These are phyloP conservation scores for Colletotrichum falcatum DNA, from an alignment of 2,329 filamentous ascomycete genomes.

Conservation along the genomic window DNA sequence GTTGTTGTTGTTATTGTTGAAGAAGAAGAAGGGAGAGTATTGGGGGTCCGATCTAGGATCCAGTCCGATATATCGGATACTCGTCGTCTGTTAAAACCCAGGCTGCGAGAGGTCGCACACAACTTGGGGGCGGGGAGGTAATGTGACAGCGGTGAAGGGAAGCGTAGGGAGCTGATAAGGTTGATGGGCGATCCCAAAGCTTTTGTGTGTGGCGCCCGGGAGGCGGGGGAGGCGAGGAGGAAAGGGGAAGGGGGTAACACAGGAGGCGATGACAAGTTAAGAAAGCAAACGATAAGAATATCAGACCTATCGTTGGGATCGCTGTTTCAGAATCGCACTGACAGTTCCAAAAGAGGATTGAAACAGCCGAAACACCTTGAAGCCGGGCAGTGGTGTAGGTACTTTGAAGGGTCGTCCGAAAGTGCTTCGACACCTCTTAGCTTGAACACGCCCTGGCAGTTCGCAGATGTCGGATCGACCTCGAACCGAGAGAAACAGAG, in stretches of 20 bases:
- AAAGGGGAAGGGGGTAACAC: slow-evolving; percentile 35
- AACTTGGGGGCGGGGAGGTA: slow-evolving; percentile 33
- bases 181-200: slow-evolving; percentile 41
- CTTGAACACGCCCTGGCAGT: slow-evolving; percentile 42
- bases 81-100: slow-evolving; percentile 39
- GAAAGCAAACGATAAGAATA: slow-evolving; percentile 46
- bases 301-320: slow-evolving; percentile 52
- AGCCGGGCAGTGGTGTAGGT: slow-evolving; percentile 46
- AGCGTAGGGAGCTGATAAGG: slow-evolving; percentile 27
- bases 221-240: slow-evolving; percentile 27
- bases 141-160: slow-evolving; percentile 28
- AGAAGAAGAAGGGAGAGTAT: neutral
- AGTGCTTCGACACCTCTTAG: slow-evolving; percentile 43
- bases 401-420: slow-evolving; percentile 43
- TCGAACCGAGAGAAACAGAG: slow-evolving; percentile 43
- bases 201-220: slow-evolving; percentile 41
- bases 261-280: slow-evolving; percentile 39
- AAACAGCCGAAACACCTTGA: slow-evolving; percentile 56
- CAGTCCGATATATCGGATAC: slow-evolving; percentile 41
- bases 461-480: slow-evolving; percentile 41
- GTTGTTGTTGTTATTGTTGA: slow-evolving; percentile 1
- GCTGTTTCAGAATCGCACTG: slow-evolving; percentile 55
- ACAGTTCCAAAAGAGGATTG: slow-evolving; percentile 51
- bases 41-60: slow-evolving; percentile 37
- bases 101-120: slow-evolving; percentile 37